These are phyloP conservation scores for Polyporus arcularius DNA, from an alignment of 768 basidiomycete species.

Conservation along the genomic window DNA sequence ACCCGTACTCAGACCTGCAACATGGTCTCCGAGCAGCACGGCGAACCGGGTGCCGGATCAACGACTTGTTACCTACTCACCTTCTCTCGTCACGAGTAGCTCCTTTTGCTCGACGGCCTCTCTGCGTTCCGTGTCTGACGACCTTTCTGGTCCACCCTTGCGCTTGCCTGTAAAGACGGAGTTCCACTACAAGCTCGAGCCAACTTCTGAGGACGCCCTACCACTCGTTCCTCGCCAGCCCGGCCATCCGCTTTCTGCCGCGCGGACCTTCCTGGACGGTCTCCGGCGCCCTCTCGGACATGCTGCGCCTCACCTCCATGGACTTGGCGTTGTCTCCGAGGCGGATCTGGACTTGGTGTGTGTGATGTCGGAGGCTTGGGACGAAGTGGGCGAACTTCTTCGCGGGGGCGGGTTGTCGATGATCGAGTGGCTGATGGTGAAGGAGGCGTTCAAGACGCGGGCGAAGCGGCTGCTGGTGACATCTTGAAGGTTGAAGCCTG, in stretches of 20 bases:
- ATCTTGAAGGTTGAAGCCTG: not conserved
- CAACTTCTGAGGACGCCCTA: not conserved
- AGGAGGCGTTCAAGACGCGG: constrained; percentile 13
- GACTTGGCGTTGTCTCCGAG: constrained; percentile 12
- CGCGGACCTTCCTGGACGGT: constrained; percentile 3
- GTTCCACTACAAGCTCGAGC: not conserved
- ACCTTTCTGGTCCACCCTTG: not conserved
- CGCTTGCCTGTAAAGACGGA: not conserved
- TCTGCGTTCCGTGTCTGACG: constrained; percentile 1
- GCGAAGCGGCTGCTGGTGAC: not conserved
- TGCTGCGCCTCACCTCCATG: constrained; percentile 8
- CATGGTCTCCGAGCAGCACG: constrained; percentile 7
- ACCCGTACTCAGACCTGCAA: constrained; percentile 9
- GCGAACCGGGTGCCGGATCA: not conserved
- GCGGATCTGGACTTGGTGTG: constrained; percentile 14
- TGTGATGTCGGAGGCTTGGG: constrained; percentile 15
- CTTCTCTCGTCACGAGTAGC: not conserved
- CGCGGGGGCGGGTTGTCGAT: constrained; percentile 8
- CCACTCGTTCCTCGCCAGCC: not conserved
- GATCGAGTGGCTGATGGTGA: constrained; percentile 20
- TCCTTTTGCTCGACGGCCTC: constrained; percentile 6
- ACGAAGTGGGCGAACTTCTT: constrained; percentile 11
- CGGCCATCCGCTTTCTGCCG: not conserved
- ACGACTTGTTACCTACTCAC: not conserved
- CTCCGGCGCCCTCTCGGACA: constrained; percentile 11